Conservation (phyloP, 2,329 filamentous ascomycete genomes). For the Sporothrix phasma region DNA sequence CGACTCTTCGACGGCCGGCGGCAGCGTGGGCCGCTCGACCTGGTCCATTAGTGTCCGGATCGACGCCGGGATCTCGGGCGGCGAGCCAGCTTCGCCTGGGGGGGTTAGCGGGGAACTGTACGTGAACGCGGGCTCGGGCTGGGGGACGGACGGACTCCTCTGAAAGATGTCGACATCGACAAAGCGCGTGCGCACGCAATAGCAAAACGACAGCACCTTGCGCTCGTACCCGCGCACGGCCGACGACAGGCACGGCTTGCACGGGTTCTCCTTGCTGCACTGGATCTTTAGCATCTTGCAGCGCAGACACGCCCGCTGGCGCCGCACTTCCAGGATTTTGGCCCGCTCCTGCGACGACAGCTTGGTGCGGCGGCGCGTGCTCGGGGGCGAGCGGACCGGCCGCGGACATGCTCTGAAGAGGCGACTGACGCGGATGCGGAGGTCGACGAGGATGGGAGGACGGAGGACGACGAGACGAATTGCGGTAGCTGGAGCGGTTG, state of each 20-base stretch:
- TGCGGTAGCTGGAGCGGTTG: too few relatives aligned
- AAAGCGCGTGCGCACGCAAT: conserved; percentile 25
- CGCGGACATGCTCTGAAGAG: background rate
- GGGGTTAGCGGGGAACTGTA: background rate
- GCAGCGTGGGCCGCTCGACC: conserved; percentile 12
- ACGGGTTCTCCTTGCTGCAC: conserved; percentile 24
- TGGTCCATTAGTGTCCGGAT: conserved; percentile 15
- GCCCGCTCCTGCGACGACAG: conserved; percentile 21
- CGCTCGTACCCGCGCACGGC: conserved; percentile 22
- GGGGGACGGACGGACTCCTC: conserved; percentile 6
- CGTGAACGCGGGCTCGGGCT: too few relatives aligned
- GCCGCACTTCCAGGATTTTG: conserved; percentile 22
- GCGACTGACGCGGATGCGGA: background rate
- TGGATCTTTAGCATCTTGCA: conserved; percentile 26
- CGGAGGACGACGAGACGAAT: background rate
- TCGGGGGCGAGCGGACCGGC: background rate
- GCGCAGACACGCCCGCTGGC: conserved; percentile 24
- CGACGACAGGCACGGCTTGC: conserved; percentile 23
- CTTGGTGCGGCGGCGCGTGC: conserved; percentile 16
- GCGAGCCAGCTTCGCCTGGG: conserved; percentile 6
- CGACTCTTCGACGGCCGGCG: background rate
- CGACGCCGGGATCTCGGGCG: conserved; percentile 13
- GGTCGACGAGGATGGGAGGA: background rate
- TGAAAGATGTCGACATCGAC: conserved; percentile 25
- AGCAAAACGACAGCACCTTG: conserved; percentile 25